Percentiles rank a stretch among this genome's conserved stretches.
phyloP scores from a whole-genome alignment of 305 asterid genomes.

The Ilex paraguariensis region DNA sequence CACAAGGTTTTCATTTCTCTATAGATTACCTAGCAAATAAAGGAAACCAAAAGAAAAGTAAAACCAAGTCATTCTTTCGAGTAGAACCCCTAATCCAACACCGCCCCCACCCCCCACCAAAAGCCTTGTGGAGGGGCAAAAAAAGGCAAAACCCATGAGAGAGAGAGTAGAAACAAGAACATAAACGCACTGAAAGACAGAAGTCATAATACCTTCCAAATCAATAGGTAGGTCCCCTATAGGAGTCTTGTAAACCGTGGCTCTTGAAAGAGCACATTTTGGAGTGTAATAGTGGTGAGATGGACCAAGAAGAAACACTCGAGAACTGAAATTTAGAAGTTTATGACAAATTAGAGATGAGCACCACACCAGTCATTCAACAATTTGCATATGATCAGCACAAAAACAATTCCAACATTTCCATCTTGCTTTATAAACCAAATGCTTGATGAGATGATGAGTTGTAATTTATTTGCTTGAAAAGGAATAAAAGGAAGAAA shows the following conservation, averaged over 20 bases:
- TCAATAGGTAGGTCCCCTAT: constrained; percentile 94
- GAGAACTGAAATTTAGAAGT: constrained; percentile 49
- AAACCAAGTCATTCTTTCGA: too few relatives aligned
- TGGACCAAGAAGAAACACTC: constrained; percentile 96
- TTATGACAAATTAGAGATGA: constrained; percentile 5
- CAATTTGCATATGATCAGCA: background rate
- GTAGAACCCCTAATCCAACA: too few relatives aligned
- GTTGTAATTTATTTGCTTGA: background rate
- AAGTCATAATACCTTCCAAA: constrained; percentile 58
- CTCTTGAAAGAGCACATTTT: constrained; percentile 90
- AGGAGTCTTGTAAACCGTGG: constrained; percentile 84
- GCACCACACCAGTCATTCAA: constrained; percentile 4
- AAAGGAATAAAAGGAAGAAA: background rate
- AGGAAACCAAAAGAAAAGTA: too few relatives aligned
- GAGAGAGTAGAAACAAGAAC: background rate
- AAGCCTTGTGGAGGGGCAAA: too few relatives aligned
- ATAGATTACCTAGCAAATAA: too few relatives aligned
- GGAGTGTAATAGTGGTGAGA: constrained; percentile 94
- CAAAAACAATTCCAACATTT: too few relatives aligned
- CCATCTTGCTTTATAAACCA: too few relatives aligned
- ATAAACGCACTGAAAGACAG: constrained; percentile 1
- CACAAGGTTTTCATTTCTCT: too few relatives aligned
- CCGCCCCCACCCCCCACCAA: background rate
- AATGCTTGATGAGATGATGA: too few relatives aligned
- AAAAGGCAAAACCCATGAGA: background rate